Evolutionary conservation across 2,329 filamentous ascomycete species (phyloP).

Genomic region (Alternaria atra): DNA sequence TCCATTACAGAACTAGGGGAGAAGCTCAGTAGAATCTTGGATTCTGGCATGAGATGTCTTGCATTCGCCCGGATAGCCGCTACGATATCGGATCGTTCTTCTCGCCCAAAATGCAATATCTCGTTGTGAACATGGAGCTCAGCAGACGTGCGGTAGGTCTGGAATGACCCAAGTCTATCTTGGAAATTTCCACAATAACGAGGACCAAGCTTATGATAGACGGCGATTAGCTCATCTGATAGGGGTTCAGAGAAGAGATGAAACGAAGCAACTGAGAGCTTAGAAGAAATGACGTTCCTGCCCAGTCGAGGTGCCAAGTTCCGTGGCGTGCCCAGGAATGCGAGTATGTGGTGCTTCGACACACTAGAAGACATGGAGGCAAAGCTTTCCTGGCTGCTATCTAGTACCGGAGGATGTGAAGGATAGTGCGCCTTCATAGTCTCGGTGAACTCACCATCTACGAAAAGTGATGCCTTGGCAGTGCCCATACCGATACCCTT

Average conservation of each 20-base stretch:
- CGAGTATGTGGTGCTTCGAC: slow-evolving; percentile 78
- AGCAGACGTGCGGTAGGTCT: slow-evolving; percentile 94
- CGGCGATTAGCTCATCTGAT: slow-evolving; percentile 90
- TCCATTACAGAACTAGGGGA: slow-evolving; percentile 82
- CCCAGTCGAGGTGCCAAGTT: slow-evolving; percentile 82
- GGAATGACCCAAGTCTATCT: slow-evolving; percentile 92
- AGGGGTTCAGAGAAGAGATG: slow-evolving; percentile 87
- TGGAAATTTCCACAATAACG: slow-evolving; percentile 97
- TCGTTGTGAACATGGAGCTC: slow-evolving; percentile 91
- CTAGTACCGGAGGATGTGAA: slow-evolving; percentile 71
- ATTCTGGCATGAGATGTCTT: slow-evolving; percentile 81
- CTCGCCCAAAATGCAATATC: slow-evolving; percentile 85
- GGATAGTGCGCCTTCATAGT: slow-evolving; percentile 92
- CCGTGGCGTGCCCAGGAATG: slow-evolving; percentile 90
- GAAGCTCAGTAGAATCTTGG: slow-evolving; percentile 82
- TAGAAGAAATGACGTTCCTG: slow-evolving; percentile 75
- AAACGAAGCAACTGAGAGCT: slow-evolving; percentile 89
- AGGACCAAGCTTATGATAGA: slow-evolving; percentile 88
- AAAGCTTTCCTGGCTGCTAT: slow-evolving; percentile 72
- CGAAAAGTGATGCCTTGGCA: slow-evolving; percentile 85
- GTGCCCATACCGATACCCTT: slow-evolving; percentile 71
- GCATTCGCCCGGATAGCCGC: slow-evolving; percentile 87
- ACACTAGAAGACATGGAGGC: slow-evolving; percentile 68
- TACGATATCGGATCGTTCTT: slow-evolving; percentile 90
- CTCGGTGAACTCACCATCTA: slow-evolving; percentile 93